phyloP scores from a whole-genome alignment of 1,284 basidiomycete genomes.

The Puccinia triticina region DNA sequence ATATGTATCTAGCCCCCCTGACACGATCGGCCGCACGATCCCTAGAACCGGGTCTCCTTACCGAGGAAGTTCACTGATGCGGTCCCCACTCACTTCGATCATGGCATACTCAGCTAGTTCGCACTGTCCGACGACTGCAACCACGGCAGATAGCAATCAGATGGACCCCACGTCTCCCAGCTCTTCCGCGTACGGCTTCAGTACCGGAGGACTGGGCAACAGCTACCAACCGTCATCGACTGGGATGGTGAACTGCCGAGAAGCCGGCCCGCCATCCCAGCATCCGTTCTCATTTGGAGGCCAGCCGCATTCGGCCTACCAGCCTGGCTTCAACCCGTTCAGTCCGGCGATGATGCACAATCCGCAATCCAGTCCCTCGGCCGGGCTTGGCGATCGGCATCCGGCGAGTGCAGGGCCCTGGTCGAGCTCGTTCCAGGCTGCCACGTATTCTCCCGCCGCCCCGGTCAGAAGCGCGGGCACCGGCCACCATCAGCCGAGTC shows the following conservation, averaged over 20 bases:
- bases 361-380: background rate
- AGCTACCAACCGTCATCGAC: background rate
- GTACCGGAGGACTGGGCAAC: background rate
- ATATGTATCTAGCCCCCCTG: constrained; percentile 9
- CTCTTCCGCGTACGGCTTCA: constrained; percentile 31
- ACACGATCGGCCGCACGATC: constrained; percentile 20
- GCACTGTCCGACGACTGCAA: constrained; percentile 10
- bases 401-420: constrained; percentile 48
- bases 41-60: constrained; percentile 45
- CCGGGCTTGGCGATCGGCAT: background rate
- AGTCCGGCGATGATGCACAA: constrained; percentile 12
- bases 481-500: constrained; percentile 36
- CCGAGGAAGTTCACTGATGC: constrained; percentile 16
- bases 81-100: constrained; percentile 19
- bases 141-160: constrained; percentile 12
- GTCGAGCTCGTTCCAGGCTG: constrained; percentile 24
- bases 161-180: constrained; percentile 5
- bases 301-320: constrained; percentile 23
- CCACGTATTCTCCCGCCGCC: background rate
- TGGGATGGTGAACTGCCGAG: background rate
- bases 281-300: constrained; percentile 26
- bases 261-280: constrained; percentile 13
- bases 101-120: constrained; percentile 20
- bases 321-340: constrained; percentile 26
- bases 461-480: background rate